Conservation (phyloP, 495 filamentous ascomycete genomes). For the Aspergillus sparsus region DNA sequence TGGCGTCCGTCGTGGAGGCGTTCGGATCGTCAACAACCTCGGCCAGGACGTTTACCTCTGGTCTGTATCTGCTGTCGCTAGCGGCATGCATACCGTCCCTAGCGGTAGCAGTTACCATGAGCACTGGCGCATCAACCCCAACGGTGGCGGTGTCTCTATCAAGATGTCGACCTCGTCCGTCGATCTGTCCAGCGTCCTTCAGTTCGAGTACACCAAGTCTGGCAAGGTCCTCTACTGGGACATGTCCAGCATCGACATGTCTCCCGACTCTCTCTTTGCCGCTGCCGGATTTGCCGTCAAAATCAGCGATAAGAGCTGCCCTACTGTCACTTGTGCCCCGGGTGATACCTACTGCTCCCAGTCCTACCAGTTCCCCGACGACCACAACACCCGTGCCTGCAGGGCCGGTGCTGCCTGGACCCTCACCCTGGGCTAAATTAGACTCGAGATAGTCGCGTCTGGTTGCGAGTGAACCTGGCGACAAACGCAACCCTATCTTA, state of each 20-base stretch:
- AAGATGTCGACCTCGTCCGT: conserved; percentile 36
- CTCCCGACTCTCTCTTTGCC: conserved; percentile 22
- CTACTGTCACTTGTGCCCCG: conserved; percentile 28
- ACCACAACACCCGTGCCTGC: conserved; percentile 36
- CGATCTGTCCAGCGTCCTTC: conserved; percentile 39
- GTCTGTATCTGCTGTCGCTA: conserved; percentile 37
- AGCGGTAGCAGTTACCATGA: conserved; percentile 38
- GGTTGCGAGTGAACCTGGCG: too few species aligned
- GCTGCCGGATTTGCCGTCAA: conserved; percentile 26
- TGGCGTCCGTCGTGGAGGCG: conserved; percentile 10
- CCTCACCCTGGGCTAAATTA: conserved; percentile 32
- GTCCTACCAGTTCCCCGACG: conserved; percentile 39
- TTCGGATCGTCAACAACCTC: conserved; percentile 35
- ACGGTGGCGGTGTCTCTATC: conserved; percentile 48
- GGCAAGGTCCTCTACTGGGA: conserved; percentile 46
- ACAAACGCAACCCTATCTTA: too few species aligned
- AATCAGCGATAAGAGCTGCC: conserved; percentile 26
- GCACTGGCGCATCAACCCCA: conserved; percentile 40
- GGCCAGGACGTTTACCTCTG: conserved; percentile 41
- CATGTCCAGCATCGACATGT: conserved; percentile 36
- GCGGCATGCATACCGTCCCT: conserved; percentile 33
- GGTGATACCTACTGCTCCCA: conserved; percentile 32
- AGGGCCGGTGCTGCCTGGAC: conserved; percentile 27
- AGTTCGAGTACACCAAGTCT: conserved; percentile 49
- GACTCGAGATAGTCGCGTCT: too few species aligned